Conservation (phyloP, 176 grass and related monocot species). For the Poa annua region DNA sequence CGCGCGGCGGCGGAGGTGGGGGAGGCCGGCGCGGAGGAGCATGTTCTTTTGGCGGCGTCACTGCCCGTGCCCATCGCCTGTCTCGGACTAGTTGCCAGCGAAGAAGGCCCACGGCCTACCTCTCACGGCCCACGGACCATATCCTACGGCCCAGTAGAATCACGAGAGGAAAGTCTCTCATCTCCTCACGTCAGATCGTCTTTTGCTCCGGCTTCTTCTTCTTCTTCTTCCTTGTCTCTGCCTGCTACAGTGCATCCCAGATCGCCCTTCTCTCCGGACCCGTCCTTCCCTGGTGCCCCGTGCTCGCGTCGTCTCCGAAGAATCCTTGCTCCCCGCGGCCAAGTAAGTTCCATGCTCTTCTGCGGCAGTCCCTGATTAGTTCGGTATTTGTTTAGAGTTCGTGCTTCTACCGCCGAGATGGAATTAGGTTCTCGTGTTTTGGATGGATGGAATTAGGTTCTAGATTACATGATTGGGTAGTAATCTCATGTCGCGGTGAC, state of each 20-base stretch:
- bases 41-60: constrained; percentile 21
- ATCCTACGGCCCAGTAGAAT: neutral
- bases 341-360: neutral
- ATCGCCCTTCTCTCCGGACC: neutral
- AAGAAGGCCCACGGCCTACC: neutral
- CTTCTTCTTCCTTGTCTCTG: neutral
- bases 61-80: neutral
- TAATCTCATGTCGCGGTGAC: neutral
- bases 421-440: neutral
- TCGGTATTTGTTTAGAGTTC: neutral
- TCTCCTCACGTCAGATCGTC: neutral
- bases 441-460: neutral
- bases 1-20: constrained; percentile 35
- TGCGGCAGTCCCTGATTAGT: neutral
- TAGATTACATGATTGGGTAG: neutral
- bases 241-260: neutral
- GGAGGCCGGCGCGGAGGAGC: constrained; percentile 56
- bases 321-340: neutral
- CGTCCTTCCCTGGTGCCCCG: neutral
- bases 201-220: neutral
- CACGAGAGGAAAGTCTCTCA: neutral
- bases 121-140: neutral
- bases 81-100: constrained; percentile 9
- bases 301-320: neutral
- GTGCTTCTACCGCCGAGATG: neutral